phyloP scores from a whole-genome alignment of 208 protist species.

The Leishmania lainsoni region DNA sequence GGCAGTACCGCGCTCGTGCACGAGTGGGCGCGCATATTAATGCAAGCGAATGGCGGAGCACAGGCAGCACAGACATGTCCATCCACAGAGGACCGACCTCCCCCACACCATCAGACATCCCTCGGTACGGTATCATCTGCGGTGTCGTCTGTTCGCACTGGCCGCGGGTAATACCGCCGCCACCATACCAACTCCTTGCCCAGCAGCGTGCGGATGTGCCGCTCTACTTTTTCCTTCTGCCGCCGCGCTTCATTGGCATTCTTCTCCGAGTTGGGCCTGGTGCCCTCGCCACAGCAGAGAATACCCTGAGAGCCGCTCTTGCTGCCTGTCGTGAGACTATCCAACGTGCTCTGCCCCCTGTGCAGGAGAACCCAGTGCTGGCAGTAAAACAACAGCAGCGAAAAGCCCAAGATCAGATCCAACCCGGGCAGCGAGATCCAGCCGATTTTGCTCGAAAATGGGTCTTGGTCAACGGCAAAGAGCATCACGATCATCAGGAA shows the following conservation, averaged over 20 bases:
- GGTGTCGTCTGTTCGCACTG: constrained; percentile 42
- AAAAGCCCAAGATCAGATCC: constrained; percentile 28
- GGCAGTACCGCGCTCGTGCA: background rate
- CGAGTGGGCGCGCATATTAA: background rate
- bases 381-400: constrained; percentile 35
- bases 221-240: constrained; percentile 26
- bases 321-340: constrained; percentile 31
- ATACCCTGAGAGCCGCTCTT: background rate
- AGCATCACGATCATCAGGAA: constrained; percentile 39
- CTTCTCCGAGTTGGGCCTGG: constrained; percentile 18
- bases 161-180: constrained; percentile 32
- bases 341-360: constrained; percentile 51
- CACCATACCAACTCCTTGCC: constrained; percentile 50
- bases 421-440: constrained; percentile 40
- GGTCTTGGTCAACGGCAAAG: constrained; percentile 40
- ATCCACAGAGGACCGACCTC: background rate
- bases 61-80: background rate
- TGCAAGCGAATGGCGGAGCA: background rate
- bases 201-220: constrained; percentile 29
- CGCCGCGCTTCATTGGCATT: constrained; percentile 7
- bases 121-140: constrained; percentile 30
- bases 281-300: background rate
- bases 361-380: constrained; percentile 41
- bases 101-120: background rate
- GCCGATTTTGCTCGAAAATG: constrained; percentile 13